Evolutionary conservation across 2,329 filamentous ascomycete genomes (phyloP).

Genomic region (Apiospora malaysiana): DNA sequence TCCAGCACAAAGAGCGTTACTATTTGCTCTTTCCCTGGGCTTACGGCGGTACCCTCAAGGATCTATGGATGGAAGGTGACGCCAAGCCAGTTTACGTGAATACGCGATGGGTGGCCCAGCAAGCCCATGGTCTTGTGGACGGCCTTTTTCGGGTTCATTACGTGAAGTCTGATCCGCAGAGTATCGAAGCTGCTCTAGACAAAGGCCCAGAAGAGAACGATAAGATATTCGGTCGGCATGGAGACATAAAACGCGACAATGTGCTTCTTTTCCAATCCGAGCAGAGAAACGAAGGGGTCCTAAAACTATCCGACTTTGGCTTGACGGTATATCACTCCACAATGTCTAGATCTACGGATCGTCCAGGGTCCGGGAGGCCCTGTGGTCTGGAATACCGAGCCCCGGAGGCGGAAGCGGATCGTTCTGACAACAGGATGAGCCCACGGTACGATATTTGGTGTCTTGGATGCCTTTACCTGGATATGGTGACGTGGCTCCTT

Average conservation of each 20-base stretch:
- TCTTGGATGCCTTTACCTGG: conserved; percentile 2
- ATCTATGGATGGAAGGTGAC: neutral
- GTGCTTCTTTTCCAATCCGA: neutral
- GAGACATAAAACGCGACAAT: conserved; percentile 11
- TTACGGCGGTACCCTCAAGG: neutral
- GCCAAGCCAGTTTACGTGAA: neutral
- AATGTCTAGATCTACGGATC: neutral
- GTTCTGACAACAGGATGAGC: neutral
- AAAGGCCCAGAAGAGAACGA: neutral
- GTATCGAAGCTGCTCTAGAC: neutral
- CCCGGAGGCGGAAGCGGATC: neutral
- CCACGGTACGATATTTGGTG: conserved; percentile 5
- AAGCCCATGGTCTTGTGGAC: neutral
- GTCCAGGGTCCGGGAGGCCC: neutral
- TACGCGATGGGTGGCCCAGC: neutral
- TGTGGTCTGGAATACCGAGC: neutral
- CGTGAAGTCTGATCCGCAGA: neutral
- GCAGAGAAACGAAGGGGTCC: neutral
- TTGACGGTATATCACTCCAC: conserved; percentile 3
- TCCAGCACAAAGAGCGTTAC: neutral
- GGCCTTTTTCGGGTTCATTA: neutral
- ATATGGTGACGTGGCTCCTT: neutral
- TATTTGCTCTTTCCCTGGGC: neutral
- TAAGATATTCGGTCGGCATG: neutral
- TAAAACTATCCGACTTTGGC: neutral